phyloP scores from a whole-genome alignment of 2,329 filamentous ascomycete genomes.

The Neurospora crassa region DNA sequence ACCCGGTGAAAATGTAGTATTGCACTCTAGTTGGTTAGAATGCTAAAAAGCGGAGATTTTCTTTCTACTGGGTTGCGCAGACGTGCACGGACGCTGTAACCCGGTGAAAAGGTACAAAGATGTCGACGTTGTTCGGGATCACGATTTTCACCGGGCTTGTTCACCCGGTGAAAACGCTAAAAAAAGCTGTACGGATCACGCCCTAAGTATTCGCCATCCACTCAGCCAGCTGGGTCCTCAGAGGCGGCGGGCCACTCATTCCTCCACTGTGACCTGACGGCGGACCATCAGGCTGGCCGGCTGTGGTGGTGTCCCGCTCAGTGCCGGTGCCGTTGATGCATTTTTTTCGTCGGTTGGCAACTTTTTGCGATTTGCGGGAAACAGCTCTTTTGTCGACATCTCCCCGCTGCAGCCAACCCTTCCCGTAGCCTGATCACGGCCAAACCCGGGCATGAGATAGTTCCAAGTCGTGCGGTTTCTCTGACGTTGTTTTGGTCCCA shows the following conservation, averaged over 20 bases:
- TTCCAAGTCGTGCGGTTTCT: constrained; percentile 34
- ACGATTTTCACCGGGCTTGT: too few relatives aligned
- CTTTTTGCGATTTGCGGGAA: constrained; percentile 48
- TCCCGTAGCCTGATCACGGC: constrained; percentile 43
- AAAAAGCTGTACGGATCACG: too few relatives aligned
- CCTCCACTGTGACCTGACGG: background rate
- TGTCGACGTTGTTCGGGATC: too few relatives aligned
- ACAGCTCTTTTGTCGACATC: constrained; percentile 32
- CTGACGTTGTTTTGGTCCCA: constrained; percentile 45
- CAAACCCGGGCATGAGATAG: constrained; percentile 40
- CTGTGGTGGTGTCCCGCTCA: constrained; percentile 1
- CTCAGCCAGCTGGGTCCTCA: too few relatives aligned
- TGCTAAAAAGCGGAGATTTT: too few relatives aligned
- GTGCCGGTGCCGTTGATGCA: constrained; percentile 10
- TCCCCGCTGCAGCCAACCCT: constrained; percentile 34
- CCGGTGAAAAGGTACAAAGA: too few relatives aligned
- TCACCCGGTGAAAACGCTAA: too few relatives aligned
- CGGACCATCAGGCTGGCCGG: background rate
- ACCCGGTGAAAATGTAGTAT: too few relatives aligned
- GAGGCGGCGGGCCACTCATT: background rate
- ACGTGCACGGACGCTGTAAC: too few relatives aligned
- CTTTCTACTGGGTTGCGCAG: too few relatives aligned
- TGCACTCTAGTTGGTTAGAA: too few relatives aligned
- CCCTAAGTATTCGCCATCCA: background rate
- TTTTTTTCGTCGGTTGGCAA: constrained; percentile 29